Evolutionary conservation across 805 yeast genomes (phyloP).

Genomic region (Yamadazyma tumulicola): DNA sequence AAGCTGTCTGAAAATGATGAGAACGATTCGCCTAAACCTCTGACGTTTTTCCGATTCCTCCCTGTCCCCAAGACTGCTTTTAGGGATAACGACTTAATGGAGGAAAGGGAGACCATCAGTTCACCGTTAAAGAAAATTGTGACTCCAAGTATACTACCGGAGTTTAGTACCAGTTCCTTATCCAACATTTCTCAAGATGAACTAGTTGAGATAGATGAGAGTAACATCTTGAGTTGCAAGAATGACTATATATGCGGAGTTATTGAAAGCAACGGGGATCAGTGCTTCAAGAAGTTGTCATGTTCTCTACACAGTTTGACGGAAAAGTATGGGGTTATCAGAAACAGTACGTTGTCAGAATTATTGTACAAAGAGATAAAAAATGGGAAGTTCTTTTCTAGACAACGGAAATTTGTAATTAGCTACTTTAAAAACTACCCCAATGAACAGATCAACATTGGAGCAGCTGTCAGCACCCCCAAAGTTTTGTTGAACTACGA

Average conservation of each 20-base stretch:
- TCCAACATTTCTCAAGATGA: too few species aligned
- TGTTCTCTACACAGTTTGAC: slow-evolving; percentile 3
- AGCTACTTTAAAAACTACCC: too few species aligned
- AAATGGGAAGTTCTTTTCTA: slow-evolving; percentile 1
- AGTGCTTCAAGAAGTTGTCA: slow-evolving; percentile 2
- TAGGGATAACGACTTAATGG: too few species aligned
- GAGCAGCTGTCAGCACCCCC: too few species aligned
- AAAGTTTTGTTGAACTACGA: slow-evolving; percentile 1
- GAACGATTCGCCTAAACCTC: neutral
- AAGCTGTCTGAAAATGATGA: neutral
- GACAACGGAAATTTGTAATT: slow-evolving; percentile 4
- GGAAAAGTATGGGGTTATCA: neutral
- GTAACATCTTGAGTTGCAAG: neutral
- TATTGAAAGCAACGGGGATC: neutral
- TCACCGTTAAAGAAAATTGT: slow-evolving; percentile 4
- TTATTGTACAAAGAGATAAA: slow-evolving; percentile 2
- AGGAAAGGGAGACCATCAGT: slow-evolving; percentile 1
- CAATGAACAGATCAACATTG: too few species aligned
- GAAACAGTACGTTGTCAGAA: slow-evolving; percentile 1
- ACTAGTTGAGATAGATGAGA: neutral
- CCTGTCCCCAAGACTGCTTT: too few species aligned
- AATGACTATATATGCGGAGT: slow-evolving; percentile 16
- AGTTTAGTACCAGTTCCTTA: too few species aligned
- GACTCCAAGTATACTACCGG: too few species aligned
- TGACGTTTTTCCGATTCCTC: too few species aligned